Base-by-base conservation (phyloP, 345 rosid genomes). In the Geranium brycei region DNA sequence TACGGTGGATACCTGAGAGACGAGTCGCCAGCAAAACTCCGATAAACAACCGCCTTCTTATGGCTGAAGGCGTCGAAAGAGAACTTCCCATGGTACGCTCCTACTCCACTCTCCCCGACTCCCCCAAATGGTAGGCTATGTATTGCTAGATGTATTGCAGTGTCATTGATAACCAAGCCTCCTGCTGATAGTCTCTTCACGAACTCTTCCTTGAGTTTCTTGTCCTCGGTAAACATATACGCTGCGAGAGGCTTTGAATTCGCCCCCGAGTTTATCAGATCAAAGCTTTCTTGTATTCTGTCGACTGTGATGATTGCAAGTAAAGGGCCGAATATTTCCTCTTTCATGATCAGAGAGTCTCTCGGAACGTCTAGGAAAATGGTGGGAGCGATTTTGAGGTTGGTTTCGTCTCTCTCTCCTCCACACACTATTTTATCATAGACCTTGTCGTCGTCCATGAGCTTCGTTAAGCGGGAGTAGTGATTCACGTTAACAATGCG, bases 241-340 rank as follows among this genome's bases (percentile, higher is more conserved):
- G 97, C 99, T 17, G 96, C 97, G 65, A 93, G 97, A 59, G 99
- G 97, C 80, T 93, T 93, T 40, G 76, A 18, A 23, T 23, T 23
- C 28, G 28, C 28, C 62, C 87, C 83, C 19, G 95, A 82, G 68
- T 77, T 86, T 56, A 93, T 85, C 62, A 91, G 75, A 60, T 80
- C 81, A 70, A 84, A 81, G 77, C 95, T 72, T 31, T 87, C 97
- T 73, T 91, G 96, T 72, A 91, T 65, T 72, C 82, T 82, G 73
- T 84, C 81, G 17, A 93, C 77, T 97, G 69, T 76, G 67, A 87
- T 57, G 67, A 93, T 81, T 62, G 99, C 97, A 75, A 93, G 97
- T 71, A 93, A 70, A n/a, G 99, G 99, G 59, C 99, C 99, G 76
- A 90, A 93, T 59, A 93, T 90, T 78, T 90, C 99, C 65, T 93